Base-by-base conservation (phyloP, 768 basidiomycete genomes). In the Phlegmacium glaucopus region DNA sequence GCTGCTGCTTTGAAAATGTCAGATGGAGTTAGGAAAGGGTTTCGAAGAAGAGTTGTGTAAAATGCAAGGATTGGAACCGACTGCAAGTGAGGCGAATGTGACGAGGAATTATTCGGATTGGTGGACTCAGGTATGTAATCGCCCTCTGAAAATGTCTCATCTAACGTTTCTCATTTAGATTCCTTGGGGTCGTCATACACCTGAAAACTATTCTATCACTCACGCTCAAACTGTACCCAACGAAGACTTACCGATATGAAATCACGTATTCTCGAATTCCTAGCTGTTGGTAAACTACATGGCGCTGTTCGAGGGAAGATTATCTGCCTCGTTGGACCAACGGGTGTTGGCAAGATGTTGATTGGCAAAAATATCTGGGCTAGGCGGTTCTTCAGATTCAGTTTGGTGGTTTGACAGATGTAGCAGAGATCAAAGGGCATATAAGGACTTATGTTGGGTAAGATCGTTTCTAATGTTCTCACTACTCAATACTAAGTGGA, bases 341-440 rank as follows among this genome's bases (percentile, higher is more conserved):
- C 95, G 3, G 95, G 96, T 61, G 96, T 99, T 4, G 95, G 95
- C 34, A 97, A 98, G 74, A 98, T 95, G 4, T 87, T 83, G 47
- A 96, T 98, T 36, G 95, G 94, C 40, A 94, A 94, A 74, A 90
- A 85, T 2, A 96, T 4, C 72, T 99, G 17, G 83, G 87, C 22
- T n/a, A 71, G 95, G 49, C 85, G 92, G 63, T 98, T 98, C 72
- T 98, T 94, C 81, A 79, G 94, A 40, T 96, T 99, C 70, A 92
- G 89, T 8, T 95, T 98, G 4, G 96, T 53, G 95, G 96, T 11
- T 67, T 99, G 61, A 92, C 92, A 39, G 96, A 99, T 64, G 94
- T 98, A 1, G 96, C 96, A 46, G 96, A 98, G 77, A 97, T 99
- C 61, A 99, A 98, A 70, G 96, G 96, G 1, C 96, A 99, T 61